Conservation (phyloP, 2,329 filamentous ascomycete genomes). For the Clarireedia sp. region DNA sequence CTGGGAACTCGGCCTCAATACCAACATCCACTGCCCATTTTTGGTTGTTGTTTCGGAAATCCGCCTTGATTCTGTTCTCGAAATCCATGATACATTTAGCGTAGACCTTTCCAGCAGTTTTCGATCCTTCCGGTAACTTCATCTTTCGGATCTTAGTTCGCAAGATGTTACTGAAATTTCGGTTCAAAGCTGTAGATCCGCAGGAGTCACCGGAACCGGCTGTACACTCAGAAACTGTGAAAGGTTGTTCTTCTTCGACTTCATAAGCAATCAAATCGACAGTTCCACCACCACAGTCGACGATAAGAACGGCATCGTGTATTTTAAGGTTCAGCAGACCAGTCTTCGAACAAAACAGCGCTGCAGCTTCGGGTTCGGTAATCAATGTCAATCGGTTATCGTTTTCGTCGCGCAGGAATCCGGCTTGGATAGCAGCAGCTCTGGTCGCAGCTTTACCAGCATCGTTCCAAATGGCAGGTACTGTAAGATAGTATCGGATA, state of each 20-base stretch:
- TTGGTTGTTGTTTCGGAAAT: constrained; percentile 98
- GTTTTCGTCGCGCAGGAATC: constrained; percentile 93
- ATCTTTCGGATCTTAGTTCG: constrained; percentile 98
- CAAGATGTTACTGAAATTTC: constrained; percentile 97
- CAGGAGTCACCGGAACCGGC: constrained; percentile 96
- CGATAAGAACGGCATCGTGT: constrained; percentile 96
- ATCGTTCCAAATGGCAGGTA: constrained; percentile 99
- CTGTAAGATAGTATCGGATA: constrained; percentile 94
- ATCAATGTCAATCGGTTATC: constrained; percentile 93
- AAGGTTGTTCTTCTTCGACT: constrained; percentile 94
- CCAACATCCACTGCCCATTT: constrained; percentile 99
- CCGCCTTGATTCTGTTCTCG: constrained; percentile 98
- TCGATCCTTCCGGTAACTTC: constrained; percentile 95
- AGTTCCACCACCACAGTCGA: constrained; percentile 96
- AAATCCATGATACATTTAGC: constrained; percentile 99
- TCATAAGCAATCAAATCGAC: constrained; percentile 99
- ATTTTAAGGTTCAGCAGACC: constrained; percentile 93
- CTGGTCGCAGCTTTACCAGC: constrained; percentile 94
- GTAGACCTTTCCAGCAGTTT: constrained; percentile 95
- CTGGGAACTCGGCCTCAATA: constrained; percentile 95
- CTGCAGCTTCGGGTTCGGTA: constrained; percentile 92
- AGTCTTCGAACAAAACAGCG: constrained; percentile 96
- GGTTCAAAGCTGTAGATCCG: constrained; percentile 94
- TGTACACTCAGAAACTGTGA: constrained; percentile 94
- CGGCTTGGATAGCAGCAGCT: constrained; percentile 91